phyloP scores from a whole-genome alignment of 495 filamentous ascomycete species.

The Coniosporium apollinis region DNA sequence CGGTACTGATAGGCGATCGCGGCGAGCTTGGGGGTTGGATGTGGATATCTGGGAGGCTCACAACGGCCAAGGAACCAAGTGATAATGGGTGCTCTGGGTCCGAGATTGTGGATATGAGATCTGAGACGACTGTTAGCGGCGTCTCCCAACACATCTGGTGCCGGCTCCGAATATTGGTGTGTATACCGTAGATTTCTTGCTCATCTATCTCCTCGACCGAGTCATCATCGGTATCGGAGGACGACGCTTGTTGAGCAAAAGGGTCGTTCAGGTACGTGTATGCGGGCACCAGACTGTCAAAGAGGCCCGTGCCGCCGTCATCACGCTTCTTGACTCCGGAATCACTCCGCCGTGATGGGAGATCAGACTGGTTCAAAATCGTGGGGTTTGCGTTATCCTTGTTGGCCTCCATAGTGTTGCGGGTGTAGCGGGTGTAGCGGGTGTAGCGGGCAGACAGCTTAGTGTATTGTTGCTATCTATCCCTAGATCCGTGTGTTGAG shows the following conservation, averaged over 20 bases:
- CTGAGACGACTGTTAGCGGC: constrained; percentile 27
- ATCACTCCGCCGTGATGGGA: constrained; percentile 55
- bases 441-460: too few relatives aligned
- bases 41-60: constrained; percentile 80
- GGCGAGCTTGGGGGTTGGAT: constrained; percentile 39
- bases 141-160: too few relatives aligned
- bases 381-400: constrained; percentile 89
- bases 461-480: too few relatives aligned
- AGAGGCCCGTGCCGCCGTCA: constrained; percentile 27
- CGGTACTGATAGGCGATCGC: constrained; percentile 30
- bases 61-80: constrained; percentile 78
- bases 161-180: too few relatives aligned
- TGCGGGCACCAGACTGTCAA: constrained; percentile 26
- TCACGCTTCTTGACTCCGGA: constrained; percentile 25
- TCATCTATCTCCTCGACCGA: constrained; percentile 73
- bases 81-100: constrained; percentile 95
- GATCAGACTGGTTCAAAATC: constrained; percentile 74
- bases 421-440: background rate
- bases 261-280: constrained; percentile 37
- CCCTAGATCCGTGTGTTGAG: too few relatives aligned
- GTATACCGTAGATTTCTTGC: constrained; percentile 85
- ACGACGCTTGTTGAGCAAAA: constrained; percentile 24
- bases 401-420: constrained; percentile 26
- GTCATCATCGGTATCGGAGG: constrained; percentile 42
- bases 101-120: constrained; percentile 82